These are phyloP conservation scores for Microsporum audouinii DNA, from an alignment of 2,329 filamentous ascomycete species.

Conservation along the genomic window DNA sequence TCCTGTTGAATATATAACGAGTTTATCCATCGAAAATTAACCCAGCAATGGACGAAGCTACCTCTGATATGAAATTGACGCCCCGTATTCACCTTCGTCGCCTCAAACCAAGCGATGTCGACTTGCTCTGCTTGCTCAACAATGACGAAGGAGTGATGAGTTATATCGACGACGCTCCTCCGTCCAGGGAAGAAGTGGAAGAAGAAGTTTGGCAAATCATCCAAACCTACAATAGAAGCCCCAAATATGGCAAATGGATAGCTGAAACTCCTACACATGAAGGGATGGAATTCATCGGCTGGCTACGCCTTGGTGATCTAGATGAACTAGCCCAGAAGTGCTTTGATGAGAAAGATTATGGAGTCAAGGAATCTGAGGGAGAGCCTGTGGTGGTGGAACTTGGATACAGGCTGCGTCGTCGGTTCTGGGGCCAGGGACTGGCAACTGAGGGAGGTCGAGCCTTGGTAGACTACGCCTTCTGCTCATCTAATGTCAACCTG, in stretches of 20 bases:
- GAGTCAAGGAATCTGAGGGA: background rate
- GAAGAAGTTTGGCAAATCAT: conserved; percentile 3
- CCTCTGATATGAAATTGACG: background rate
- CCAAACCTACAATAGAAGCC: background rate
- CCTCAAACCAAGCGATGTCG: background rate
- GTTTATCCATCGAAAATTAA: no score
- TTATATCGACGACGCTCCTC: conserved; percentile 1
- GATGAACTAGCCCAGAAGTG: background rate
- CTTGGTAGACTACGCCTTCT: conserved; percentile 4
- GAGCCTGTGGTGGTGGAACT: background rate
- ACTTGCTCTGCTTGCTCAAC: conserved; percentile 3
- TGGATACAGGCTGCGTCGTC: conserved; percentile 7
- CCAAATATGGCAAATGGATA: conserved; percentile 5
- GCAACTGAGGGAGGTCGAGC: conserved; percentile 6
- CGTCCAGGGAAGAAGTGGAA: background rate
- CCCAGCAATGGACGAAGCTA: background rate
- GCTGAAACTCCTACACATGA: background rate
- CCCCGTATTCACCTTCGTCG: conserved; percentile 4
- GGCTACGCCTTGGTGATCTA: background rate
- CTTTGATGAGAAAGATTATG: background rate
- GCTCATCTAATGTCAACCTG: background rate
- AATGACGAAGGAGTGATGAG: conserved; percentile 7
- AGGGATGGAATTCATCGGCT: conserved; percentile 6
- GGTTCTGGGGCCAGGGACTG: conserved; percentile 6
- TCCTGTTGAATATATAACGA: no score